Percentiles rank a stretch among this genome's conserved stretches.
These are phyloP conservation scores for Austroboletus eburneus DNA, from an alignment of 768 basidiomycete genomes.

Conservation along the genomic window DNA sequence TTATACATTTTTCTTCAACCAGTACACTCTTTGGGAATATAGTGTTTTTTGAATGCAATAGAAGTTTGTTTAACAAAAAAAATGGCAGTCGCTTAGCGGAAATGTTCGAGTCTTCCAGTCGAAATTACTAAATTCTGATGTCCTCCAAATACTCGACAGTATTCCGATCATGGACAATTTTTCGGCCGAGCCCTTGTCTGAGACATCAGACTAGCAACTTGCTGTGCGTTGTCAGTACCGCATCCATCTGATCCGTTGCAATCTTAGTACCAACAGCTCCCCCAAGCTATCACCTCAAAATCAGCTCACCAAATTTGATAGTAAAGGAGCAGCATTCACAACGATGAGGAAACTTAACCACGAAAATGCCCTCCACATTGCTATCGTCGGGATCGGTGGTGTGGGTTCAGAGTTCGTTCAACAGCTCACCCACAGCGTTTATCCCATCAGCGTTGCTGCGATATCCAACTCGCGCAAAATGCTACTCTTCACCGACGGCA, in stretches of 20 bases:
- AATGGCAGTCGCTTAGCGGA: too few species aligned
- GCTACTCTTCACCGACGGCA: constrained; percentile 48
- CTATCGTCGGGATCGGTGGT: constrained; percentile 87
- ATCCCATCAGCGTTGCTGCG: constrained; percentile 61
- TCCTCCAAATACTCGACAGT: not conserved
- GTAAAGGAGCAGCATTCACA: not conserved
- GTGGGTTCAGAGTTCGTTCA: constrained; percentile 85
- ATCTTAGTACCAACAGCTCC: constrained; percentile 7
- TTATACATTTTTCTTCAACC: constrained; percentile 19
- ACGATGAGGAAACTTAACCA: constrained; percentile 15
- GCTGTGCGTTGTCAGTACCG: constrained; percentile 3
- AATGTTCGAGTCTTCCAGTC: too few species aligned
- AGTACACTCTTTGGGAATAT: constrained; percentile 25
- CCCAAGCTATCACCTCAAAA: constrained; percentile 2
- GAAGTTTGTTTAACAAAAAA: constrained; percentile 13
- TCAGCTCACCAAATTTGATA: constrained; percentile 1
- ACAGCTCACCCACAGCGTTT: constrained; percentile 66
- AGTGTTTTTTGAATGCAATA: constrained; percentile 23
- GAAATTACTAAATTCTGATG: constrained; percentile 9
- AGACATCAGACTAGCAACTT: not conserved
- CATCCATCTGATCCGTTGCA: constrained; percentile 6
- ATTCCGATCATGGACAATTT: not conserved
- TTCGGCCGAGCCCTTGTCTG: constrained; percentile 11
- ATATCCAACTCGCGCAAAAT: constrained; percentile 64
- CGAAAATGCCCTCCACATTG: constrained; percentile 47